These are phyloP conservation scores for Puccinia horiana DNA, from an alignment of 1,284 basidiomycete genomes.

Conservation along the genomic window DNA sequence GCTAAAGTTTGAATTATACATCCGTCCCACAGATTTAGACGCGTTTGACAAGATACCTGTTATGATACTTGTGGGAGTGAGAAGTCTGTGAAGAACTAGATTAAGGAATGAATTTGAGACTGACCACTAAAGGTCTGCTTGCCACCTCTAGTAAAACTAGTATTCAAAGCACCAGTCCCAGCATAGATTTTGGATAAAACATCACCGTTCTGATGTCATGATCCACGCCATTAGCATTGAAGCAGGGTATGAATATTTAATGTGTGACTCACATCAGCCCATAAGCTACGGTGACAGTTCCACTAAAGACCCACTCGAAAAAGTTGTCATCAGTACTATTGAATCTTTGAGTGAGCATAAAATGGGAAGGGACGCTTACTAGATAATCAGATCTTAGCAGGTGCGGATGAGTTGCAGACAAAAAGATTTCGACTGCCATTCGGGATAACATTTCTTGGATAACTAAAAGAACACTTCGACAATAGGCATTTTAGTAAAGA, in stretches of 20 bases:
- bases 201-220: slow-evolving; percentile 70
- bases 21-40: slow-evolving; percentile 85
- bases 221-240: background rate
- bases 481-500: slow-evolving; percentile 1
- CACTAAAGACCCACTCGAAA: slow-evolving; percentile 68
- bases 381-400: slow-evolving; percentile 42
- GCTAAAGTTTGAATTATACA: slow-evolving; percentile 97
- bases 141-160: slow-evolving; percentile 88
- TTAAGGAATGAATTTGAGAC: background rate
- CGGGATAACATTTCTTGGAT: slow-evolving; percentile 40
- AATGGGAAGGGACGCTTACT: slow-evolving; percentile 65
- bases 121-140: slow-evolving; percentile 69
- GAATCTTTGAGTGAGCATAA: slow-evolving; percentile 67
- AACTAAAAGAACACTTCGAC: slow-evolving; percentile 20
- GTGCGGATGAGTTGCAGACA: slow-evolving; percentile 26
- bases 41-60: slow-evolving; percentile 88
- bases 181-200: slow-evolving; percentile 86
- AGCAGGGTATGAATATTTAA: background rate
- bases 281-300: slow-evolving; percentile 84
- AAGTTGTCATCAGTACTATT: slow-evolving; percentile 56
- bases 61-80: background rate
- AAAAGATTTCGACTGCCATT: slow-evolving; percentile 31
- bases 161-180: slow-evolving; percentile 93
- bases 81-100: background rate
- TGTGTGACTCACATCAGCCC: slow-evolving; percentile 72